A percentile compares a stretch with the other conserved stretches of the same genome.
Conservation (phyloP, 768 basidiomycete genomes). For the Trametes coccinea region DNA sequence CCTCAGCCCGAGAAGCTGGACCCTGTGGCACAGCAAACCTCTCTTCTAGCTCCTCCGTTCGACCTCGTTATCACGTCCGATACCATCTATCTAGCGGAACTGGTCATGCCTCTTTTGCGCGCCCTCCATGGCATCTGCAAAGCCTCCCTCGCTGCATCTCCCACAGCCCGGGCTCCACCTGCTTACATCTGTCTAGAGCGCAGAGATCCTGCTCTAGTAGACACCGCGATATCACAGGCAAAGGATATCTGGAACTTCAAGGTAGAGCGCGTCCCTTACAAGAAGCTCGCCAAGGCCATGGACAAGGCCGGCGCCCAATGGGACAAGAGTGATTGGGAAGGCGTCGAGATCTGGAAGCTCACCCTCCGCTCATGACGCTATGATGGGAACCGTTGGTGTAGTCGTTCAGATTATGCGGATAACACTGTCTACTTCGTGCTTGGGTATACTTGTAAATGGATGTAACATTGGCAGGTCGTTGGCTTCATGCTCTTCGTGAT, state of each 20-base stretch:
- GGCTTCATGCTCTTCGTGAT: neutral
- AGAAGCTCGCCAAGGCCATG: conserved; percentile 61
- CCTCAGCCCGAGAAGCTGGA: conserved; percentile 1
- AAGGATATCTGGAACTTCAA: conserved; percentile 54
- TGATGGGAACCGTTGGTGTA: neutral
- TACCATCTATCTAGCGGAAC: conserved; percentile 67
- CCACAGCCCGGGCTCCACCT: conserved; percentile 40
- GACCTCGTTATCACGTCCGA: conserved; percentile 83
- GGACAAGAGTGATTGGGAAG: conserved; percentile 75
- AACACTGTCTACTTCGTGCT: neutral
- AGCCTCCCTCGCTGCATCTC: conserved; percentile 30
- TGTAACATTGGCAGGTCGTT: neutral
- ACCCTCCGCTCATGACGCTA: neutral
- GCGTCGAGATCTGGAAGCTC: conserved; percentile 75
- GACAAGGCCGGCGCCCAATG: conserved; percentile 58
- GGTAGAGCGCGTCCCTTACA: conserved; percentile 56
- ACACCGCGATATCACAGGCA: conserved; percentile 58
- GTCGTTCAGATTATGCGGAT: neutral
- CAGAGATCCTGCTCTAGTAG: conserved; percentile 69
- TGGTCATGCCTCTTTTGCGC: conserved; percentile 69
- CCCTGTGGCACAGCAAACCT: conserved; percentile 3
- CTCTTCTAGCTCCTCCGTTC: conserved; percentile 53
- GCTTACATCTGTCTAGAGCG: conserved; percentile 73
- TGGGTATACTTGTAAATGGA: neutral
- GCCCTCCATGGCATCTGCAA: conserved; percentile 58